Conservation (phyloP, 2,329 filamentous ascomycete species). For the Clonostachys sp. region DNA sequence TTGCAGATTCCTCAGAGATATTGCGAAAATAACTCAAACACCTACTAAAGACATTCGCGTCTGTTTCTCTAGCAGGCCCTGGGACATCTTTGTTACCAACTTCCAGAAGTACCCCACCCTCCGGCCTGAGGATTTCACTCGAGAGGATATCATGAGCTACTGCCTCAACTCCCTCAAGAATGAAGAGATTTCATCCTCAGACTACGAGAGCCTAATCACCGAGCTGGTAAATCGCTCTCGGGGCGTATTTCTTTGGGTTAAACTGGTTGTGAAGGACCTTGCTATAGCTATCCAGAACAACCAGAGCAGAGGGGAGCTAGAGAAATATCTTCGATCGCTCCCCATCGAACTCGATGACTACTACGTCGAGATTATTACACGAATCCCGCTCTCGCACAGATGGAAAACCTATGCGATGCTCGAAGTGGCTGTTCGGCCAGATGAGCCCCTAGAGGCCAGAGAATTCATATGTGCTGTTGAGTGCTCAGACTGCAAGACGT, state of each 20-base stretch:
- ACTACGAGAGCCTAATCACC: not conserved
- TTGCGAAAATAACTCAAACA: not conserved
- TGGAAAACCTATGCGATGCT: not conserved
- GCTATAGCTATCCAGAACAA: not conserved
- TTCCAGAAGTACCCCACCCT: not conserved
- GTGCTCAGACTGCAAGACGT: not conserved
- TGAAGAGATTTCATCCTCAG: not conserved
- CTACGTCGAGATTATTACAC: not conserved
- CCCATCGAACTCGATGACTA: not conserved
- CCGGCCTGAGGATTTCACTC: not conserved
- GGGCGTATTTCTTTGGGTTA: not conserved
- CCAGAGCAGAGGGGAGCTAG: not conserved
- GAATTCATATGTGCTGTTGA: not conserved
- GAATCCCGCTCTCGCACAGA: not conserved
- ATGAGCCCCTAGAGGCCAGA: not conserved
- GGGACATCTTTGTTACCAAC: not conserved
- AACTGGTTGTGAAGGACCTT: not conserved
- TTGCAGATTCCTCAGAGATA: not conserved
- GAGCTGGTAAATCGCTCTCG: not conserved
- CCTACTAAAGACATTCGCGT: not conserved
- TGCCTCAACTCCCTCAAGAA: not conserved
- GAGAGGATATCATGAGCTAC: not conserved
- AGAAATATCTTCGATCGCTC: not conserved
- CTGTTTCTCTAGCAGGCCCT: slow-evolving; percentile 1
- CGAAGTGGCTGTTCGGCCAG: not conserved